phyloP scores from a whole-genome alignment of 805 yeast genomes.

The Candida sanyiensis region DNA sequence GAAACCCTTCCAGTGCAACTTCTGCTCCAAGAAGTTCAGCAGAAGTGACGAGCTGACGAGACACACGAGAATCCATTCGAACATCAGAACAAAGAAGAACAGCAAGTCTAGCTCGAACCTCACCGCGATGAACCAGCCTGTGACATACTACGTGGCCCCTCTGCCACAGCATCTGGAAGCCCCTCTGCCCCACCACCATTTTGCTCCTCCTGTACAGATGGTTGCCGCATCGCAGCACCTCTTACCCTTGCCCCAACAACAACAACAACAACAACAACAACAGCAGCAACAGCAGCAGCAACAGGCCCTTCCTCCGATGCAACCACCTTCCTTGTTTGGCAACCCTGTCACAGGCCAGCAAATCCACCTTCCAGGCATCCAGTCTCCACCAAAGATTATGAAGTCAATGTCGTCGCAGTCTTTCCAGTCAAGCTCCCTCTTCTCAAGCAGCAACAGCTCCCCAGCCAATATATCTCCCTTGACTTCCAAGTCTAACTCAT shows the following conservation, averaged over 20 bases:
- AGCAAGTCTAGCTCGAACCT: slow-evolving; percentile 26
- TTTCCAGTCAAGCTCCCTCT: slow-evolving; percentile 22
- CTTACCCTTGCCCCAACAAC: background rate
- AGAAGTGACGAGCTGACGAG: slow-evolving; percentile 83
- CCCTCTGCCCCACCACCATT: background rate
- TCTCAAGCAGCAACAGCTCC: slow-evolving; percentile 22
- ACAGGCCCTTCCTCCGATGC: slow-evolving; percentile 1
- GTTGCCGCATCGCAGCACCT: too few species aligned
- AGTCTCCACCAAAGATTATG: slow-evolving; percentile 27
- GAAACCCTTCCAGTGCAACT: slow-evolving; percentile 80
- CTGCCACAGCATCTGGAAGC: slow-evolving; percentile 7
- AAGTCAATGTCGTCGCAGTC: slow-evolving; percentile 23
- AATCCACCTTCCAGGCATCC: slow-evolving; percentile 23
- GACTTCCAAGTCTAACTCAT: slow-evolving; percentile 26
- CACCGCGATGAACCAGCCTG: slow-evolving; percentile 20
- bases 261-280: slow-evolving; percentile 14
- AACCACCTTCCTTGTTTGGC: slow-evolving; percentile 17
- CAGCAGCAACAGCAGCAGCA: slow-evolving; percentile 7
- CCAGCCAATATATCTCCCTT: slow-evolving; percentile 23
- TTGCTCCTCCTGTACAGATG: too few species aligned
- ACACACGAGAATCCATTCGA: slow-evolving; percentile 75
- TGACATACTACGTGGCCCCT: slow-evolving; percentile 24
- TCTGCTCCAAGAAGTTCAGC: slow-evolving; percentile 71
- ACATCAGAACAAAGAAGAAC: slow-evolving; percentile 42
- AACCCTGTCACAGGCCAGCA: slow-evolving; percentile 9